Conservation (phyloP, 768 basidiomycete species). For the Mycena olivaceomarginata region DNA sequence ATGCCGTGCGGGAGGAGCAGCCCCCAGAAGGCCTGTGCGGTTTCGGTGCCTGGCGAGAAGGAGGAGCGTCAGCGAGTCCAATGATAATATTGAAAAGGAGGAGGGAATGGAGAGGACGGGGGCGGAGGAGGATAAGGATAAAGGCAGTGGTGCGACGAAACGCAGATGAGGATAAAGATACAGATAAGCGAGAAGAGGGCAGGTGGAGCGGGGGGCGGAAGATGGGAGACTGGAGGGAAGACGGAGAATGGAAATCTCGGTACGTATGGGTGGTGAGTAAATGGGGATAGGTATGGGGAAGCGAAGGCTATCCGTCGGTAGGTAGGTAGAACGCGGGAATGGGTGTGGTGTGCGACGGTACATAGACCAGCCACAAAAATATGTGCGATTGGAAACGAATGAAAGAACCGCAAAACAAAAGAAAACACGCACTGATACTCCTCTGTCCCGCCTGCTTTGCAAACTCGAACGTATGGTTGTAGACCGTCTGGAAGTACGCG, state of each 20-base stretch:
- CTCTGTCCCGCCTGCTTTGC: conserved; percentile 85
- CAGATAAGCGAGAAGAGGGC: background rate
- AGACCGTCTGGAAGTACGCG: conserved; percentile 85
- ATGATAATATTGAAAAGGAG: background rate
- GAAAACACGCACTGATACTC: conserved; percentile 66
- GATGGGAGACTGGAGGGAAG: too few relatives aligned
- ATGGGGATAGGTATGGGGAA: too few relatives aligned
- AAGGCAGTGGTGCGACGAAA: too few relatives aligned
- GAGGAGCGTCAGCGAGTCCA: background rate
- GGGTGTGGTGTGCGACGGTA: too few relatives aligned
- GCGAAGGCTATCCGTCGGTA: too few relatives aligned
- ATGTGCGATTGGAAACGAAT: background rate
- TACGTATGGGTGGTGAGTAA: too few relatives aligned
- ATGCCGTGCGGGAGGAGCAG: conserved; percentile 87
- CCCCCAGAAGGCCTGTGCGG: conserved; percentile 85
- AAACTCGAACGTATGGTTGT: conserved; percentile 89
- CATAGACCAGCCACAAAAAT: too few relatives aligned
- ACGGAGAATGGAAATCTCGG: too few relatives aligned
- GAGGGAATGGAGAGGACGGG: background rate
- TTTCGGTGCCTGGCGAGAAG: conserved; percentile 72
- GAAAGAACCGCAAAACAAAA: background rate
- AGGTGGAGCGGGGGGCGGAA: background rate
- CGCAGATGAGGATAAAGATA: background rate
- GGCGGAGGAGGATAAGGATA: background rate
- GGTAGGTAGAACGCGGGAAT: too few relatives aligned